Evolutionary conservation across 1,284 basidiomycete species (phyloP), one percentile per base, ranked within the genome.

Genomic region (Anthracocystis walkeri): DNA sequence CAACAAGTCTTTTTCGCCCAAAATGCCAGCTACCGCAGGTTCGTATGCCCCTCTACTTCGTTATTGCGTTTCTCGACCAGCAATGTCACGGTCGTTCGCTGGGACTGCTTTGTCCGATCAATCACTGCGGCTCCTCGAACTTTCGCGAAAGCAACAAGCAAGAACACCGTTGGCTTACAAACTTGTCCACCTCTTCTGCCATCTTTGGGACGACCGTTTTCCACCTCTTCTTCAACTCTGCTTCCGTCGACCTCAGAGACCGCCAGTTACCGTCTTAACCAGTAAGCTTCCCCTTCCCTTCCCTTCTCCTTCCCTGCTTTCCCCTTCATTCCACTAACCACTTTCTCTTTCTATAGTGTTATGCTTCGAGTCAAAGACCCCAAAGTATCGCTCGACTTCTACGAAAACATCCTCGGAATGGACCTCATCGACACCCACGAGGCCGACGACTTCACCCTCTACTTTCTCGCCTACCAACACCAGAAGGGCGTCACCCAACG

Each of bases 301-400:
- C 38, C 27, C 48, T 33, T 7, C n/a, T 11, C 33, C 27, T 8
- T 29, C 5, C 41, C 18, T 27, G 1, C 29, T 3, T 20, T 23
- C 27, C 20, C 21, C 21, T 42, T 14, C 5, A 23, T 16, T 38
- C 31, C 12, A 10, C 25, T 45, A 4, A 31, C 21, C n/a, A 11
- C 21, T 20, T 18, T 25, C 14, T 25, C 25, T 44, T 29, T 49
- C 35, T 52, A 5, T 27, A 81, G 95, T 87, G 93, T 92, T 33
- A 94, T 94, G 93, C 86, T 95, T 82, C 90, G 95, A 77, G 89
- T 96, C 85, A 94, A 92, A 87, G 94, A 97, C 86, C 92, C 93
- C 18, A 90, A 94, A 51, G 55, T 53, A 46, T 81, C 79, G 46
- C 73, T 84, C 46, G 65, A 81, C 48, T 84, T 84, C 40, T 84